Percentiles rank a stretch among this genome's conserved stretches.
phyloP scores from a whole-genome alignment of 2,329 filamentous ascomycete genomes.

The Trichoderma semiorbis region DNA sequence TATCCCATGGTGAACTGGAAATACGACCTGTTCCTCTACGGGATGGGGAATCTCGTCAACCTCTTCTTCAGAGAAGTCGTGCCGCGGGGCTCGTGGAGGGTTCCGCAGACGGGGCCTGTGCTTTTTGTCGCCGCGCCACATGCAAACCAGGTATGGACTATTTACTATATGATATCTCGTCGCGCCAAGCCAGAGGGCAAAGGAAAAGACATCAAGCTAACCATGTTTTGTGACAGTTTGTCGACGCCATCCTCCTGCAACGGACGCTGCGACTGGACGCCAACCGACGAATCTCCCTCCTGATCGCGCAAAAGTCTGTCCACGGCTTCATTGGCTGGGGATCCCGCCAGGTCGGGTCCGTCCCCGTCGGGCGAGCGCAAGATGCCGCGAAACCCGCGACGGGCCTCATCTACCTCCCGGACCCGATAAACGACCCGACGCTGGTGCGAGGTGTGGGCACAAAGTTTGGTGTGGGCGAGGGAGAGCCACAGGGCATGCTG shows the following conservation, averaged over 20 bases:
- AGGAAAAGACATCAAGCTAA: background rate
- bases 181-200: background rate
- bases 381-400: constrained; percentile 77
- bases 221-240: constrained; percentile 61
- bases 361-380: constrained; percentile 90
- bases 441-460: constrained; percentile 76
- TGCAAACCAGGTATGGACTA: constrained; percentile 76
- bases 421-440: constrained; percentile 79
- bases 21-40: constrained; percentile 75
- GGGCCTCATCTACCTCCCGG: constrained; percentile 83
- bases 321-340: constrained; percentile 87
- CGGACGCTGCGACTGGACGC: constrained; percentile 83
- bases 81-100: constrained; percentile 90
- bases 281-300: constrained; percentile 81
- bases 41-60: constrained; percentile 79
- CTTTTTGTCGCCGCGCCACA: constrained; percentile 96
- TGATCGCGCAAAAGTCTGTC: constrained; percentile 95
- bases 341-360: constrained; percentile 78
- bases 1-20: constrained; percentile 70
- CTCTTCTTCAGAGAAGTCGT: constrained; percentile 98
- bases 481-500: constrained; percentile 75
- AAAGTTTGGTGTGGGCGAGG: constrained; percentile 70
- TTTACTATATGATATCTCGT: background rate
- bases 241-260: constrained; percentile 92
- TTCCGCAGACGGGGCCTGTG: constrained; percentile 81